These are phyloP conservation scores for Bryoglossum gracile DNA, from an alignment of 495 filamentous ascomycete genomes.

Conservation along the genomic window DNA sequence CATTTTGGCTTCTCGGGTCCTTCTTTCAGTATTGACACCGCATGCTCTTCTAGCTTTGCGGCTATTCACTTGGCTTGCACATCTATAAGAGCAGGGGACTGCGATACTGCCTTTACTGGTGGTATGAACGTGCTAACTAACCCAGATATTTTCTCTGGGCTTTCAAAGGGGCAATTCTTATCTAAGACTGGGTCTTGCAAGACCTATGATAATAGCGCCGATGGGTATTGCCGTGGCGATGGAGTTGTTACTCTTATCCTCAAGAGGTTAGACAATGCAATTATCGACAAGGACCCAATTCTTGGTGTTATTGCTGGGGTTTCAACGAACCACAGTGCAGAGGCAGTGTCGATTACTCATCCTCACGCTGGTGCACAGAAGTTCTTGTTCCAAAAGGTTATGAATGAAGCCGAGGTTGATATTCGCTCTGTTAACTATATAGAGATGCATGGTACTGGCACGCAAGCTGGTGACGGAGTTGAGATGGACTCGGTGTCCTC, in stretches of 20 bases:
- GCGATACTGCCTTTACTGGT: constrained; percentile 49
- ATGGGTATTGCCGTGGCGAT: constrained; percentile 72
- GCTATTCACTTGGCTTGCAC: constrained; percentile 45
- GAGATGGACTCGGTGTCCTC: constrained; percentile 72
- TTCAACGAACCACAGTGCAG: constrained; percentile 65
- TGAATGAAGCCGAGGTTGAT: constrained; percentile 60
- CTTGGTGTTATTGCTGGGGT: constrained; percentile 58
- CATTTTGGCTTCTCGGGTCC: constrained; percentile 43
- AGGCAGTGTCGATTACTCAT: constrained; percentile 70
- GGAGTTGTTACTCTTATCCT: constrained; percentile 62
- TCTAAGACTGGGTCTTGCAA: constrained; percentile 35
- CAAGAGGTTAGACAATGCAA: constrained; percentile 70
- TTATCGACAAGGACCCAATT: constrained; percentile 64
- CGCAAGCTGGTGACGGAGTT: constrained; percentile 70
- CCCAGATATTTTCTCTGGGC: constrained; percentile 75
- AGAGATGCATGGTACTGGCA: constrained; percentile 83
- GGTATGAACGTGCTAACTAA: constrained; percentile 77
- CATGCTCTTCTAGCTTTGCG: constrained; percentile 45
- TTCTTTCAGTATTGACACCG: constrained; percentile 44
- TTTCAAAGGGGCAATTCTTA: constrained; percentile 51
- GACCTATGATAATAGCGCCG: constrained; percentile 44
- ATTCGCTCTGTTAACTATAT: constrained; percentile 70
- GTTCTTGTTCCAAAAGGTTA: constrained; percentile 44
- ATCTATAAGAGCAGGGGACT: constrained; percentile 38
- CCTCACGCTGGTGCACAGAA: constrained; percentile 51